Conservation (phyloP, 202 grass and related monocot species). For the Saccharum hybrid region DNA sequence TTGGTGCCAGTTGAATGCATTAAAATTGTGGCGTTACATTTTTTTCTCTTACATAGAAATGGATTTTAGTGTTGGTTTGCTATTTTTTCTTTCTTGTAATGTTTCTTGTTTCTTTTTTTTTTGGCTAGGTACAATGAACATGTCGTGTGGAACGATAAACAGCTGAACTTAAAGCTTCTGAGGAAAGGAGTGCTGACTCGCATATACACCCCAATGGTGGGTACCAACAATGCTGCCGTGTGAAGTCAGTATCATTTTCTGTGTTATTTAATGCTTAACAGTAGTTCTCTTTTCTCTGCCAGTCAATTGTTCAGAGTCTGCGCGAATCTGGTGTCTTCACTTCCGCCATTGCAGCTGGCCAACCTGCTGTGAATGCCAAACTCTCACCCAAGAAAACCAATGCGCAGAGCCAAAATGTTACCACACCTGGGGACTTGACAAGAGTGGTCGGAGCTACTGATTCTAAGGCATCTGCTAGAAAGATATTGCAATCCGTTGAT, state of each 20-base stretch:
- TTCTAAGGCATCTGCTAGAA: constrained; percentile 54
- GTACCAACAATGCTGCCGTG: neutral
- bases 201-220: constrained; percentile 90
- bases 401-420: constrained; percentile 31
- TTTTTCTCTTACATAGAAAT: neutral
- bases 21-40: neutral
- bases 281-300: constrained; percentile 8
- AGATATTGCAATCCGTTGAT: constrained; percentile 55
- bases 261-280: neutral
- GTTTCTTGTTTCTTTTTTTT: neutral
- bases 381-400: constrained; percentile 31
- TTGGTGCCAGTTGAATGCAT: neutral
- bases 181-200: constrained; percentile 83
- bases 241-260: constrained; percentile 18
- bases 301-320: constrained; percentile 89
- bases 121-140: constrained; percentile 87
- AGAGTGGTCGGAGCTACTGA: neutral
- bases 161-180: constrained; percentile 80
- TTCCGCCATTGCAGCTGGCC: constrained; percentile 65
- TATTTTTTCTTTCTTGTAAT: neutral
- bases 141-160: constrained; percentile 77
- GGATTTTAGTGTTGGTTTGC: neutral
- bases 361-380: constrained; percentile 43
- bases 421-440: constrained; percentile 13
- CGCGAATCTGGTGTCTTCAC: constrained; percentile 82